Base-by-base conservation (phyloP, 176 grass and related monocot genomes). In the Aegilops longissima region DNA sequence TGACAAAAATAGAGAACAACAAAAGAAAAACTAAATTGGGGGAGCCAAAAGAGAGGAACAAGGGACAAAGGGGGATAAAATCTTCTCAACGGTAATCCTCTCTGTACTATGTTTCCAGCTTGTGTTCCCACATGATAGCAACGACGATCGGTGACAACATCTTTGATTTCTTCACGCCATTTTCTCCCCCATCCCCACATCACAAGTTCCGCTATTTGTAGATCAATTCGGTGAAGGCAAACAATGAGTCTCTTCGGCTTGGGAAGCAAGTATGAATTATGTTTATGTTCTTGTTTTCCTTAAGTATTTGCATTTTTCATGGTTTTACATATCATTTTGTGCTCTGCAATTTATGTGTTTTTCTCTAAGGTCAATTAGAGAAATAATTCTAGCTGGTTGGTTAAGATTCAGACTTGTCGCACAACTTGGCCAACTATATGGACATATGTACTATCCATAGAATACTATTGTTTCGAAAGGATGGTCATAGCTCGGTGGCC, bases 201-300 rank as follows among this genome's bases (percentile, higher is more conserved):
- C 64, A 49, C 8, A 24, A 80, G 24, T 71, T 29, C 21, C 0
- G 14, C 10, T 76, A 56, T 70, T 70, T 77, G 62, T 82, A 86
- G 40, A 79, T 65, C 83, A 69, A 25, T n/a, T 17, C 4, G 39
- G 77, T 70, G 62, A 65, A 66, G 29, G 76, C 13, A 47, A 30
- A 80, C 80, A 66, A 98, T 95, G 96, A 95, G 90, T 81, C 92
- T 95, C 54, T 98, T 98, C 20, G 90, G 93, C 20, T 86, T 98
- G 12, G 96, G 93, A 81, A 95, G 86, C 96, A 95, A 93, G 96
- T 98, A 85, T 9, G 85, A 45, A 0, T 31, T 31, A 20, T 79
- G 42, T 61, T 64, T 71, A 16, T 73, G 65, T 75, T 69, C 6
- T 20, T 36, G 4, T 16, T 58, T 35, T 21, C 12, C 12, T 9